Conservation (phyloP, 306 rosid genomes). For the Hippophae rhamnoides region DNA sequence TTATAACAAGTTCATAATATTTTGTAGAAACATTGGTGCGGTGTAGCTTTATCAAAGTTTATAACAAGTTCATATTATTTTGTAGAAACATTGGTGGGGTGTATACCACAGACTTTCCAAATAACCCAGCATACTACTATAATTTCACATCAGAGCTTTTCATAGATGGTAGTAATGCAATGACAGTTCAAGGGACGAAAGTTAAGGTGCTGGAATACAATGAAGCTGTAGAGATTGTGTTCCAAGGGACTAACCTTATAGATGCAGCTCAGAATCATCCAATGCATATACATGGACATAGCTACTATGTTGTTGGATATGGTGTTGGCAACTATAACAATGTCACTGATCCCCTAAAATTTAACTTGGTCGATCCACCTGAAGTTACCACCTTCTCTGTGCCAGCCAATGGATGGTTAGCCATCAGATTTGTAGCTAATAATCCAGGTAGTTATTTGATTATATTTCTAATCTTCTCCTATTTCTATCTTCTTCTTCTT, state of each 20-base stretch:
- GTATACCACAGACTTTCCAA: slow-evolving; percentile 25
- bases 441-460: slow-evolving; percentile 23
- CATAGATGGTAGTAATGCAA: not conserved
- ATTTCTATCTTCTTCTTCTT: no score
- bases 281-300: slow-evolving; percentile 20
- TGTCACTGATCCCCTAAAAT: slow-evolving; percentile 5
- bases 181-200: slow-evolving; percentile 28
- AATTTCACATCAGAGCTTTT: slow-evolving; percentile 27
- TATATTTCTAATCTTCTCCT: no score
- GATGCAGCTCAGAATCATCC: slow-evolving; percentile 27
- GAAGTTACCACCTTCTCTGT: slow-evolving; percentile 19
- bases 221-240: slow-evolving; percentile 29
- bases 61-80: no score
- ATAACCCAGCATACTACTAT: slow-evolving; percentile 25
- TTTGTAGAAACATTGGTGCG: slow-evolving; percentile 15
- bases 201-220: slow-evolving; percentile 34
- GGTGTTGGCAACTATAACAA: slow-evolving; percentile 28
- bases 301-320: slow-evolving; percentile 25
- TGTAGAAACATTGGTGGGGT: slow-evolving; percentile 17
- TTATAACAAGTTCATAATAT: no score
- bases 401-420: slow-evolving; percentile 34
- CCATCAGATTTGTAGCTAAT: slow-evolving; percentile 27
- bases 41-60: not conserved
- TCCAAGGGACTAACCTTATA: slow-evolving; percentile 37
- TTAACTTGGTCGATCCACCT: slow-evolving; percentile 30